Conservation (phyloP, 225 moss, liverwort and hornwort species). For the Pseudisothecium myosuroides region DNA sequence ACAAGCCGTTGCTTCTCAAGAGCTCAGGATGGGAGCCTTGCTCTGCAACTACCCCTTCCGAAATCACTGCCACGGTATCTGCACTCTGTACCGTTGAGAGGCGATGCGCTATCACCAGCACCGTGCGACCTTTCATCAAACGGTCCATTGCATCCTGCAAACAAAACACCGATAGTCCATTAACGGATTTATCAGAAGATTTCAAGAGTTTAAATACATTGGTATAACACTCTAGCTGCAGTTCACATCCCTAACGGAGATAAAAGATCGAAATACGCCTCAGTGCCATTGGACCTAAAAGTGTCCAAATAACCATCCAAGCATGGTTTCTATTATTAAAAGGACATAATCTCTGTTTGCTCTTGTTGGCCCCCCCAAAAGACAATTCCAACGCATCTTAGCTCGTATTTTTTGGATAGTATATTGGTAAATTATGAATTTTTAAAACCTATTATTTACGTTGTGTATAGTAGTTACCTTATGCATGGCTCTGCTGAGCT, state of each 20-base stretch:
- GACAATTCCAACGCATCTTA: neutral
- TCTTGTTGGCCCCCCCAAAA: neutral
- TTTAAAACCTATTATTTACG: no score
- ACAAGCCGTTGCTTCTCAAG: slow-evolving; percentile 61
- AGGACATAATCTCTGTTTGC: neutral
- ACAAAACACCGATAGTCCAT: neutral
- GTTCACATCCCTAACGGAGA: neutral
- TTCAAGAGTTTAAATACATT: no score
- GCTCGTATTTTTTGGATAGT: neutral
- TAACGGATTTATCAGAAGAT: neutral
- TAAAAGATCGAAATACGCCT: neutral
- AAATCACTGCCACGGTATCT: slow-evolving; percentile 77
- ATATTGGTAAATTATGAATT: neutral
- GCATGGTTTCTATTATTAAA: no score
- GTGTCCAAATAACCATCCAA: no score
- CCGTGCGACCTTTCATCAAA: slow-evolving; percentile 89
- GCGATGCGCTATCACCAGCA: slow-evolving; percentile 93
- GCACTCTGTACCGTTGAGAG: slow-evolving; percentile 96
- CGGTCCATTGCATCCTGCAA: slow-evolving; percentile 97
- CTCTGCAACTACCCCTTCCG: slow-evolving; percentile 76
- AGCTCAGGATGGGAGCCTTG: slow-evolving; percentile 71
- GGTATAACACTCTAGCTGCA: neutral
- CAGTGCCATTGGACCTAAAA: neutral
- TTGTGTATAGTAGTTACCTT: neutral
- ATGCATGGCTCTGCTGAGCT: neutral